These are phyloP conservation scores for Porcisia deanei DNA, from an alignment of 208 protist species.

Conservation along the genomic window DNA sequence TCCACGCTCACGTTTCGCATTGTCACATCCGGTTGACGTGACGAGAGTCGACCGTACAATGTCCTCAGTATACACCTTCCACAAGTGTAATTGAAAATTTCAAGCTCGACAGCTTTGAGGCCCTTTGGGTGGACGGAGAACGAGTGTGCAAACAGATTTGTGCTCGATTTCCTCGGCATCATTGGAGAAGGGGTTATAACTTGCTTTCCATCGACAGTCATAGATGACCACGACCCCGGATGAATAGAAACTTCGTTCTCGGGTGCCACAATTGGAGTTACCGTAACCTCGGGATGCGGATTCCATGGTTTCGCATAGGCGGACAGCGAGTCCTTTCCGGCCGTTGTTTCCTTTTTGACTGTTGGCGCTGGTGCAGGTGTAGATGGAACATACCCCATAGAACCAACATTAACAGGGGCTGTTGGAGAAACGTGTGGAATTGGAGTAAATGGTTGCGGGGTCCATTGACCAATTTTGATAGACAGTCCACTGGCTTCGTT, in stretches of 20 bases:
- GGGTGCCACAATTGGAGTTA: conserved; percentile 7
- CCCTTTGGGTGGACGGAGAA: conserved; percentile 35
- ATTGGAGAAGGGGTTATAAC: conserved; percentile 49
- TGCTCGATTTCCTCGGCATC: conserved; percentile 31
- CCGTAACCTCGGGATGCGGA: conserved; percentile 23
- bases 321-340: conserved; percentile 27
- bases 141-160: conserved; percentile 58
- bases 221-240: conserved; percentile 20
- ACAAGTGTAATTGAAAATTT: conserved; percentile 67
- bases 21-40: conserved; percentile 54
- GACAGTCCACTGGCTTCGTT: conserved; percentile 17
- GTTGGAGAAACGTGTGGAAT: conserved; percentile 14
- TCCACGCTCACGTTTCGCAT: conserved; percentile 57
- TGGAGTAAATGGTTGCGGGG: conserved; percentile 12
- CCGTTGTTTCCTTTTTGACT: conserved; percentile 8
- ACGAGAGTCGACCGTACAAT: conserved; percentile 64
- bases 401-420: conserved; percentile 3
- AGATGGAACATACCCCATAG: conserved; percentile 4
- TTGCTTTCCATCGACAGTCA: conserved; percentile 17
- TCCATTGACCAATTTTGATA: conserved; percentile 28
- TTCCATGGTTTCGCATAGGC: conserved; percentile 42
- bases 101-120: conserved; percentile 37
- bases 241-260: conserved; percentile 31
- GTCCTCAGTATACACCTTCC: conserved; percentile 51
- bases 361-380: not conserved